Percentiles rank a stretch among this genome's conserved stretches.
These are phyloP conservation scores for Microcyclospora tardicrescens DNA, from an alignment of 2,329 filamentous ascomycete species.

Conservation along the genomic window DNA sequence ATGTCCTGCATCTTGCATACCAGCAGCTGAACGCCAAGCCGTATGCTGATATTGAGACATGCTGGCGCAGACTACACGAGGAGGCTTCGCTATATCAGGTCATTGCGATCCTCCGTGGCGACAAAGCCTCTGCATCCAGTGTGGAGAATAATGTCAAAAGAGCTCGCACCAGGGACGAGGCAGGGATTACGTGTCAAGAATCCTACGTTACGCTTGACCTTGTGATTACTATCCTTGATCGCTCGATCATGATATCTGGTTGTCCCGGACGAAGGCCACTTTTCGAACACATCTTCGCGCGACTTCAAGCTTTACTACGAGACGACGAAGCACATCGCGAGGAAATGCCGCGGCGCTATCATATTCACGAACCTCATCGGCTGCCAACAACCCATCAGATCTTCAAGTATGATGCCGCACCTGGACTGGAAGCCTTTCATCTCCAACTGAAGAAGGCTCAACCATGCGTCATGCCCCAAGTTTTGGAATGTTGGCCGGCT, in stretches of 20 bases:
- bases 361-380: conserved; percentile 3
- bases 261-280: conserved; percentile 42
- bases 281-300: conserved; percentile 37
- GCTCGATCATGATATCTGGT: conserved; percentile 62
- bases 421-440: conserved; percentile 18
- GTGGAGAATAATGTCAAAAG: not conserved
- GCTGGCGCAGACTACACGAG: conserved; percentile 60
- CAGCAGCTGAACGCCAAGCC: conserved; percentile 57
- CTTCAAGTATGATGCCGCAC: conserved; percentile 1
- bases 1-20: conserved; percentile 47
- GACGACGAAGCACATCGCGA: conserved; percentile 1
- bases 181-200: too few species aligned
- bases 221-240: conserved; percentile 58
- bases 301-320: conserved; percentile 28
- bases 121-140: too few species aligned
- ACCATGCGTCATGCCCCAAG: conserved; percentile 58
- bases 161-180: not conserved
- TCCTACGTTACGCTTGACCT: not conserved
- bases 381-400: conserved; percentile 6
- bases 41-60: conserved; percentile 51
- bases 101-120: conserved; percentile 12
- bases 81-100: conserved; percentile 56
- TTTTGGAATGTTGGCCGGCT: conserved; percentile 65
- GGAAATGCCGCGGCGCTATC: conserved; percentile 3
- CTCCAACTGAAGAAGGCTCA: conserved; percentile 11